Percentiles rank a stretch among this genome's conserved stretches.
Conservation (phyloP, 1,284 basidiomycete genomes). For the Leccinum glutinopallens region DNA sequence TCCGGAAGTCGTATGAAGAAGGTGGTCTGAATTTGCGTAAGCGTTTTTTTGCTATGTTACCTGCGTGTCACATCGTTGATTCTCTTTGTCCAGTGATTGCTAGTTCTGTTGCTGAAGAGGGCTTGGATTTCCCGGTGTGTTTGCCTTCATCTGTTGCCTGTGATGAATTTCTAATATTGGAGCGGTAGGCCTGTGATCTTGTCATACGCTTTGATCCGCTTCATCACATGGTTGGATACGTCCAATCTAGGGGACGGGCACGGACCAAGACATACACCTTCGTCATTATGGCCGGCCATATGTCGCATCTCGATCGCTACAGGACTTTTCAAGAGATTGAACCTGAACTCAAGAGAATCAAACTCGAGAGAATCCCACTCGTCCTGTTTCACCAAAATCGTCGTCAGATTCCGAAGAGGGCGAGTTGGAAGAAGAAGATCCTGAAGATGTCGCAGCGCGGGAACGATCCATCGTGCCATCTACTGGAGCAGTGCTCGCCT, state of each 20-base stretch:
- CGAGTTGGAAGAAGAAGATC: conserved; percentile 46
- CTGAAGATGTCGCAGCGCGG: conserved; percentile 59
- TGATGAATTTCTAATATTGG: conserved; percentile 8
- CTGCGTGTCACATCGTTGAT: conserved; percentile 5
- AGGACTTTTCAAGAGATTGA: conserved; percentile 59
- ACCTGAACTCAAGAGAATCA: conserved; percentile 58
- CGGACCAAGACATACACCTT: conserved; percentile 75
- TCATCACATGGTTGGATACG: conserved; percentile 76
- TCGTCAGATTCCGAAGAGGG: conserved; percentile 36
- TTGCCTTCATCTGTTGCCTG: not conserved
- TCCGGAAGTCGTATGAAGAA: conserved; percentile 64
- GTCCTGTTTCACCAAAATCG: conserved; percentile 30
- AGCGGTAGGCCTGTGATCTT: conserved; percentile 72
- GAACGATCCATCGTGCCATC: conserved; percentile 71
- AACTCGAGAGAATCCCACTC: conserved; percentile 42
- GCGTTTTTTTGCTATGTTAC: conserved; percentile 37
- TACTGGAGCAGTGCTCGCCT: conserved; percentile 77
- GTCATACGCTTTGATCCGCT: conserved; percentile 80
- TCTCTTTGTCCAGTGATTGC: conserved; percentile 60
- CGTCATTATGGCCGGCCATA: conserved; percentile 73
- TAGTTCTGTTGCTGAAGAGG: conserved; percentile 87
- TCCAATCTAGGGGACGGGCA: conserved; percentile 56
- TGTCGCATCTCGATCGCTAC: conserved; percentile 58
- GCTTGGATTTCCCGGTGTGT: conserved; percentile 78
- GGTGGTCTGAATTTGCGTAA: conserved; percentile 69